These are phyloP conservation scores for Suhomyces bribrorum DNA, from an alignment of 1,139 yeast species.

Conservation along the genomic window DNA sequence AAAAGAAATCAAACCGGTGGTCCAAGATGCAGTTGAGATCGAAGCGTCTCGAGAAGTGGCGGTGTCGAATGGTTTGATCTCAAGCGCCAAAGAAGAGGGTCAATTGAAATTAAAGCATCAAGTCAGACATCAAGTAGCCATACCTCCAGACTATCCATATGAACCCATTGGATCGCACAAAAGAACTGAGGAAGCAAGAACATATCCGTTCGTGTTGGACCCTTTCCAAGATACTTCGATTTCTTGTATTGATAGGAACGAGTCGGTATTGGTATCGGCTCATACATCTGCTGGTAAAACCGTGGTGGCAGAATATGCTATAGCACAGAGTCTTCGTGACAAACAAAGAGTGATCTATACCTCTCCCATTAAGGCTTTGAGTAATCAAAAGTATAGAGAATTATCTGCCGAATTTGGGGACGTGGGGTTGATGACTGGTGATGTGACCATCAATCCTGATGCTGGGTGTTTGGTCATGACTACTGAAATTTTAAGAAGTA, in stretches of 20 bases:
- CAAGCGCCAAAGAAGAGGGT: slow-evolving; percentile 35
- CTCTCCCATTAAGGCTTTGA: slow-evolving; percentile 94
- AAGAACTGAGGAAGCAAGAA: slow-evolving; percentile 71
- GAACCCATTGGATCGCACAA: slow-evolving; percentile 86
- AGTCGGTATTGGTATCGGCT: slow-evolving; percentile 96
- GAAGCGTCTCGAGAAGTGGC: slow-evolving; percentile 89
- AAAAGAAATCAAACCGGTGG: slow-evolving; percentile 59
- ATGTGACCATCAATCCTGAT: slow-evolving; percentile 94
- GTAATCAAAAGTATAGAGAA: slow-evolving; percentile 95
- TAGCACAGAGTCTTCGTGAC: slow-evolving; percentile 87
- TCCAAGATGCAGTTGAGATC: slow-evolving; percentile 85
- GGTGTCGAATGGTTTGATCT: slow-evolving; percentile 69
- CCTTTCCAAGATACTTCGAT: slow-evolving; percentile 96
- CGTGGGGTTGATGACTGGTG: slow-evolving; percentile 97
- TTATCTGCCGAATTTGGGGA: slow-evolving; percentile 89
- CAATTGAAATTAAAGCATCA: slow-evolving; percentile 82
- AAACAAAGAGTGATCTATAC: slow-evolving; percentile 96
- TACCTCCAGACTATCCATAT: slow-evolving; percentile 89
- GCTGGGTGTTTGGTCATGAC: slow-evolving; percentile 98
- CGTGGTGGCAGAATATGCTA: slow-evolving; percentile 98
- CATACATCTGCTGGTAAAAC: slow-evolving; percentile 99
- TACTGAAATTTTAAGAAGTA: slow-evolving; percentile 88
- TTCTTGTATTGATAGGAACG: slow-evolving; percentile 90
- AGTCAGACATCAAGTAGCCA: slow-evolving; percentile 96
- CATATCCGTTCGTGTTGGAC: slow-evolving; percentile 89